phyloP scores from a whole-genome alignment of 129 eudicot genomes.

The Pittosporum tobira region DNA sequence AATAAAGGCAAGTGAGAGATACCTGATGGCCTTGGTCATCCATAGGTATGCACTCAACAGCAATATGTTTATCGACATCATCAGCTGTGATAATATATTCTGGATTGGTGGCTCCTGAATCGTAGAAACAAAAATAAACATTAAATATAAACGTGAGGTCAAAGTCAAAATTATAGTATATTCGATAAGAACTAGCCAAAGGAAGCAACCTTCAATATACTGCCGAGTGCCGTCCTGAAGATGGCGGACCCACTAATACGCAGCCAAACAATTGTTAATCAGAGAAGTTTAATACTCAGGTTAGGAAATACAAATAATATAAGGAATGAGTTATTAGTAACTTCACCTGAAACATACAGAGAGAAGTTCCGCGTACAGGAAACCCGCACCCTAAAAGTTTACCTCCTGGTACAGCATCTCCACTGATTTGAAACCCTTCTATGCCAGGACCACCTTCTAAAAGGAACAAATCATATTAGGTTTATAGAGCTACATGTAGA shows the following conservation, averaged over 20 bases:
- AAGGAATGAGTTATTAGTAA: slow-evolving; percentile 9
- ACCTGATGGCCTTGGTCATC: slow-evolving; percentile 98
- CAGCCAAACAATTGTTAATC: slow-evolving; percentile 5
- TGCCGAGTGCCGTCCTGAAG: slow-evolving; percentile 91
- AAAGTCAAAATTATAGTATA: background rate
- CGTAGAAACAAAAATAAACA: background rate
- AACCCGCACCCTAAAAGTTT: slow-evolving; percentile 79
- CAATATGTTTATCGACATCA: slow-evolving; percentile 89
- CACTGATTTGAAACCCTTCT: slow-evolving; percentile 77
- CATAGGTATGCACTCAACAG: slow-evolving; percentile 98
- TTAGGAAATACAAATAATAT: background rate
- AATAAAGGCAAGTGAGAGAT: slow-evolving; percentile 10
- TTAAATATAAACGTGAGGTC: background rate
- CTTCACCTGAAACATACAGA: slow-evolving; percentile 89
- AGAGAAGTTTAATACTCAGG: background rate
- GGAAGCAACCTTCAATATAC: slow-evolving; percentile 51
- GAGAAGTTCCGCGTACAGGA: slow-evolving; percentile 87
- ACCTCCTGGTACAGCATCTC: slow-evolving; percentile 85
- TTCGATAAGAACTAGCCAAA: slow-evolving; percentile 4
- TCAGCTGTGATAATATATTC: slow-evolving; percentile 96
- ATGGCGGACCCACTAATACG: slow-evolving; percentile 93
- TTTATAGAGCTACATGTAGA: background rate
- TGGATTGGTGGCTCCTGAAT: slow-evolving; percentile 89
- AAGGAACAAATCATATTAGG: slow-evolving; percentile 3
- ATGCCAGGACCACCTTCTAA: slow-evolving; percentile 79